These are phyloP conservation scores for Quercus aquifolioides DNA, from an alignment of 306 rosid genomes.

Conservation along the genomic window DNA sequence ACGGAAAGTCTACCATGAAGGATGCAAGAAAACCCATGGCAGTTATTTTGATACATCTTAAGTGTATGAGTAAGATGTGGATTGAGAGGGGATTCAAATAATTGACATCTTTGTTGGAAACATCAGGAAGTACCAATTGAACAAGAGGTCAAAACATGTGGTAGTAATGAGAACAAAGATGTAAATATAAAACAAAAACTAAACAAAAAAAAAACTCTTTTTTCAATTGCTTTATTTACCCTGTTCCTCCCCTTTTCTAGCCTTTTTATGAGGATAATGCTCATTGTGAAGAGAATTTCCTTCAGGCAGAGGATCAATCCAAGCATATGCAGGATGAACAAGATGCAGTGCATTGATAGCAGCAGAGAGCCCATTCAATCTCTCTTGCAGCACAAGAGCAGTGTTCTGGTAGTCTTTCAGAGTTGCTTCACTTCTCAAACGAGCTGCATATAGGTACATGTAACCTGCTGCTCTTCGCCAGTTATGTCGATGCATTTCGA, in stretches of 20 bases:
- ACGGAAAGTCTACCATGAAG: neutral
- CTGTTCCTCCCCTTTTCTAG: slow-evolving; percentile 52
- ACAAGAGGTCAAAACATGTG: neutral
- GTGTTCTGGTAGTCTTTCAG: slow-evolving; percentile 52
- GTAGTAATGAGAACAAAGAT: slow-evolving; percentile 5
- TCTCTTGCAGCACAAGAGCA: slow-evolving; percentile 69
- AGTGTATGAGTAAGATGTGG: too few relatives aligned
- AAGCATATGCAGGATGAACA: slow-evolving; percentile 80
- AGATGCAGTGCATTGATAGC: slow-evolving; percentile 84
- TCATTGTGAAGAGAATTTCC: slow-evolving; percentile 42
- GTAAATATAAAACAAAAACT: slow-evolving; percentile 5
- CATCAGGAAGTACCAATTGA: too few relatives aligned
- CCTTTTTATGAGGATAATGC: slow-evolving; percentile 76
- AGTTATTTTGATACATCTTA: too few relatives aligned
- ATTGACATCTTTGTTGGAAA: too few relatives aligned
- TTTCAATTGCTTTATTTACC: slow-evolving; percentile 42
- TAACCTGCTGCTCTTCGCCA: slow-evolving; percentile 89
- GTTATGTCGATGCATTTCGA: slow-evolving; percentile 84
- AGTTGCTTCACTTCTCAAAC: slow-evolving; percentile 66
- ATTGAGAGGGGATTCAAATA: too few relatives aligned
- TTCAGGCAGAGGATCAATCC: slow-evolving; percentile 70
- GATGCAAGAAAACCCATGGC: neutral
- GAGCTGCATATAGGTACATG: slow-evolving; percentile 72
- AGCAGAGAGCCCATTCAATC: slow-evolving; percentile 79
- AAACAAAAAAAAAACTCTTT: neutral